A percentile compares a stretch with the other conserved stretches of the same genome.
These are phyloP conservation scores for Haematococcus lacustris DNA, from an alignment of 139 green algal genomes.

Conservation along the genomic window DNA sequence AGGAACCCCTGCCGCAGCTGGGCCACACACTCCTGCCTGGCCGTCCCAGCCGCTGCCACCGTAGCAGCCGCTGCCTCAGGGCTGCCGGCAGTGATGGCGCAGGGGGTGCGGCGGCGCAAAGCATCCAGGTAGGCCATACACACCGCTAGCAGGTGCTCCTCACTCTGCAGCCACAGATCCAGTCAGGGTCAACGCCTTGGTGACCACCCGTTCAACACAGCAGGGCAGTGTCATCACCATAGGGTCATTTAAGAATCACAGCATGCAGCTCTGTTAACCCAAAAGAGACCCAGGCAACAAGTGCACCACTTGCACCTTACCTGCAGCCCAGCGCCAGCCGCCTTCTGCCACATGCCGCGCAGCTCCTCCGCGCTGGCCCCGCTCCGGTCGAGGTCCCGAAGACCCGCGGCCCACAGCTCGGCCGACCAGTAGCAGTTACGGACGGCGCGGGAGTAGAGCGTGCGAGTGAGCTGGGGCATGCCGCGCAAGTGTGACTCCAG, in stretches of 20 bases:
- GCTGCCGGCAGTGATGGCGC: conserved; percentile 14
- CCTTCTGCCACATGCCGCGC: conserved; percentile 25
- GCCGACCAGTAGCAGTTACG: conserved; percentile 84
- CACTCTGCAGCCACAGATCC: conserved; percentile 22
- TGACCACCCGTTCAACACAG: no score
- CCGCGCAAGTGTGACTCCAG: not conserved
- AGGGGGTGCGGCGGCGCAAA: conserved; percentile 24
- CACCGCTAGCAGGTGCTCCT: conserved; percentile 61
- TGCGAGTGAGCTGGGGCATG: not conserved
- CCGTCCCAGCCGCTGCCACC: conserved; percentile 50
- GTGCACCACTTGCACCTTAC: no score
- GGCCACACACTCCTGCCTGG: conserved; percentile 52
- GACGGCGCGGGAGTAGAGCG: conserved; percentile 53
- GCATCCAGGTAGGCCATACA: conserved; percentile 60
- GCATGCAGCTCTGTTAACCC: no score
- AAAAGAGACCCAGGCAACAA: no score
- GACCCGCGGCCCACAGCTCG: conserved; percentile 49
- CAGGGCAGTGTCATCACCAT: no score
- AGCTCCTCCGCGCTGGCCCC: conserved; percentile 13
- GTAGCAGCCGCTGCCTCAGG: conserved; percentile 21
- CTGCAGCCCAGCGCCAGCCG: conserved; percentile 35
- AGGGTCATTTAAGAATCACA: no score
- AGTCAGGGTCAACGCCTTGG: no score
- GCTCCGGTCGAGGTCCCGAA: conserved; percentile 39
- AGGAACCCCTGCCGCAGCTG: no score